Evolutionary conservation across 176 grass and related monocot species (phyloP).

Genomic region (Guadua angustifolia): DNA sequence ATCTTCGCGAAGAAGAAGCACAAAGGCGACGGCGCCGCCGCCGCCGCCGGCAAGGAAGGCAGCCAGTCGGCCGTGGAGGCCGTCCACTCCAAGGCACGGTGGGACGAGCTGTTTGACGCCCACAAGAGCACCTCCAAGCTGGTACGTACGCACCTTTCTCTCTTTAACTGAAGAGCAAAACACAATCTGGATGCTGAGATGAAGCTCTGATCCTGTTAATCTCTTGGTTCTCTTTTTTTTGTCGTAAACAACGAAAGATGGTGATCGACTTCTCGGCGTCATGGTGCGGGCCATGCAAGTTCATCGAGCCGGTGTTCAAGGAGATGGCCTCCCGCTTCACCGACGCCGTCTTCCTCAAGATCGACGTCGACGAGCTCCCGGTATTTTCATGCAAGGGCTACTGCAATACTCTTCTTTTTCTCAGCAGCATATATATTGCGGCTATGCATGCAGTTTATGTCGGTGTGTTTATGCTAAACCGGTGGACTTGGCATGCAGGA

Average conservation of each 20-base stretch:
- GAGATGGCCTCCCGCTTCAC: slow-evolving; percentile 56
- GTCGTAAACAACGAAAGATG: slow-evolving; percentile 34
- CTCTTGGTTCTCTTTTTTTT: neutral
- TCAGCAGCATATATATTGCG: too few relatives aligned
- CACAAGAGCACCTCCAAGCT: slow-evolving; percentile 63
- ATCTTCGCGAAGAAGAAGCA: too few relatives aligned
- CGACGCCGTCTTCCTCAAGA: slow-evolving; percentile 65
- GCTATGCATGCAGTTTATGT: neutral
- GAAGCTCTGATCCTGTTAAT: neutral
- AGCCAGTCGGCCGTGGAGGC: slow-evolving; percentile 60
- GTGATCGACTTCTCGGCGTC: slow-evolving; percentile 88
- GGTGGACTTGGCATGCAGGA: slow-evolving; percentile 44
- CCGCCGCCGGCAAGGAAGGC: neutral
- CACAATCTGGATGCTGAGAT: neutral
- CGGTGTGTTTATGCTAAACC: too few relatives aligned
- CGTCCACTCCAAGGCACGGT: slow-evolving; percentile 68
- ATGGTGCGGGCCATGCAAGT: slow-evolving; percentile 90
- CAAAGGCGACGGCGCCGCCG: neutral
- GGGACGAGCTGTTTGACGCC: slow-evolving; percentile 54
- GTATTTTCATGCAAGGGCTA: slow-evolving; percentile 28
- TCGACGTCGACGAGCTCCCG: slow-evolving; percentile 79
- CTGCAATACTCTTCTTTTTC: too few relatives aligned
- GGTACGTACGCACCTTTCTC: slow-evolving; percentile 41
- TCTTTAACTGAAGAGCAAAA: neutral
- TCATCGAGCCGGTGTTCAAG: slow-evolving; percentile 79